Evolutionary conservation across 2,329 filamentous ascomycete genomes (phyloP).

Genomic region (Canariomyces notabilis): DNA sequence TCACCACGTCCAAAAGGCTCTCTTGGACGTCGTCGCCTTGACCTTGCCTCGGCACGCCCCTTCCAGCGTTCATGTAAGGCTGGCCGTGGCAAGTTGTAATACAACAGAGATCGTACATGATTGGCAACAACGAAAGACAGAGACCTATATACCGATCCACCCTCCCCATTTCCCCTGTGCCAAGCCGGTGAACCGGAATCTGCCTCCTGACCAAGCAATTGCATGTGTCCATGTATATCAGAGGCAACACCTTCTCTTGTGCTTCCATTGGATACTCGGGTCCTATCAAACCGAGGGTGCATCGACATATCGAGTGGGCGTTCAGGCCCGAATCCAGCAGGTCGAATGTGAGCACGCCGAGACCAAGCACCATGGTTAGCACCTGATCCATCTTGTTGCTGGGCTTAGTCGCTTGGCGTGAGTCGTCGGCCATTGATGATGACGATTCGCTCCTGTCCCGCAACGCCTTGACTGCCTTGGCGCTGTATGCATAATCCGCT

Average conservation of each 20-base stretch:
- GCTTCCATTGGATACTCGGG: neutral
- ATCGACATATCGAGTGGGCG: slow-evolving; percentile 2
- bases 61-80: neutral
- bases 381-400: neutral
- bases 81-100: neutral
- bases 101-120: neutral
- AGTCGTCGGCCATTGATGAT: no score
- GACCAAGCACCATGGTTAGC: neutral
- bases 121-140: no score
- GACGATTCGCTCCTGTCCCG: neutral
- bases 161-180: no score
- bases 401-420: neutral
- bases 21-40: neutral
- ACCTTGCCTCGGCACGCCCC: no score
- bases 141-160: no score
- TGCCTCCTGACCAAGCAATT: neutral
- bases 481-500: neutral
- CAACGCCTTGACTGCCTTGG: slow-evolving; percentile 1
- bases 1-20: neutral
- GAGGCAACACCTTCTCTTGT: neutral
- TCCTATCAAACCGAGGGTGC: neutral
- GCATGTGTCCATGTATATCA: neutral
- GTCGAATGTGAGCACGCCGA: slow-evolving; percentile 2
- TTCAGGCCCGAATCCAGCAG: neutral
- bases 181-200: neutral